Evolutionary conservation across 352 stramenopile genomes (phyloP).

Genomic region (Globisporangium cederbergense): DNA sequence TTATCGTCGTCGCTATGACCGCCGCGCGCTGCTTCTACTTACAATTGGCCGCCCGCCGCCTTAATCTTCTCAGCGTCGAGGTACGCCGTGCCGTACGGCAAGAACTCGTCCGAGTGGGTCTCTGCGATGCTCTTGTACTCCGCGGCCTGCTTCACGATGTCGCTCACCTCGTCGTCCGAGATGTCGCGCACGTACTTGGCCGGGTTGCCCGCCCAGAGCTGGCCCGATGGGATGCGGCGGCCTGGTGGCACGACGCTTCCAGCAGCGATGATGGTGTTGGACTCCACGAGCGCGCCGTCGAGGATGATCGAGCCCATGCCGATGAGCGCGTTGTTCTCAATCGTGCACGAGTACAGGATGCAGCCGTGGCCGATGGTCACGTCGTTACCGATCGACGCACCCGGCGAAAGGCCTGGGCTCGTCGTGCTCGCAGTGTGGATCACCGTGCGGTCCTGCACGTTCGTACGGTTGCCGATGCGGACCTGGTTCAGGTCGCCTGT

Average conservation of each 20-base stretch:
- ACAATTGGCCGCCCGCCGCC: slow-evolving; percentile 71
- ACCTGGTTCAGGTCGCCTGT: slow-evolving; percentile 88
- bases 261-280: slow-evolving; percentile 93
- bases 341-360: slow-evolving; percentile 95
- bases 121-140: slow-evolving; percentile 84
- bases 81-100: slow-evolving; percentile 88
- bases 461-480: slow-evolving; percentile 94
- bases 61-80: slow-evolving; percentile 88
- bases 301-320: slow-evolving; percentile 95
- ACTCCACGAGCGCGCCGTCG: slow-evolving; percentile 90
- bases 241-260: slow-evolving; percentile 92
- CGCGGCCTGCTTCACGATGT: slow-evolving; percentile 82
- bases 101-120: slow-evolving; percentile 88
- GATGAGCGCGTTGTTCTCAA: slow-evolving; percentile 95
- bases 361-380: slow-evolving; percentile 95
- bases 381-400: slow-evolving; percentile 93
- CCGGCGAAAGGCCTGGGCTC: slow-evolving; percentile 70
- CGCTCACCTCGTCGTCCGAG: slow-evolving; percentile 89
- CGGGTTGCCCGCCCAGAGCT: slow-evolving; percentile 97
- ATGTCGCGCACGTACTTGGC: slow-evolving; percentile 93
- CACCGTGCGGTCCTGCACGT: slow-evolving; percentile 96
- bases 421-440: slow-evolving; percentile 90
- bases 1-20: not conserved
- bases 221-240: slow-evolving; percentile 85
- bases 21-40: slow-evolving; percentile 28